These are phyloP conservation scores for Sodiomyces alkalinus DNA, from an alignment of 2,329 filamentous ascomycete species.

Conservation along the genomic window DNA sequence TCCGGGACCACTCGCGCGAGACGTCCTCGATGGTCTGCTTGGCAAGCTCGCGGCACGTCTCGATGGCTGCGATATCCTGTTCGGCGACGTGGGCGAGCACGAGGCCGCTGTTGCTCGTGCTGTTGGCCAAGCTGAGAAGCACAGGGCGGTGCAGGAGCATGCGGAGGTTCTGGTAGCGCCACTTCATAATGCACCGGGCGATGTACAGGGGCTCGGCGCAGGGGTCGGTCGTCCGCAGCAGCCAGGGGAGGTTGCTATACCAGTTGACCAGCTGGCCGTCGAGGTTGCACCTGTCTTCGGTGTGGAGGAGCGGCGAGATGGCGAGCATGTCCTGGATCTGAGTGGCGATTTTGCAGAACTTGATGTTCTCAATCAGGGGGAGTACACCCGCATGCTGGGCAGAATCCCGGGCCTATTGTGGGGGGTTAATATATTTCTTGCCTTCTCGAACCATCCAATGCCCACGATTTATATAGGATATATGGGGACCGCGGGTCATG, in stretches of 20 bases:
- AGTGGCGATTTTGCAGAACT: constrained; percentile 67
- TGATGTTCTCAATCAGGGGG: constrained; percentile 60
- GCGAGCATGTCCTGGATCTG: constrained; percentile 64
- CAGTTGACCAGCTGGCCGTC: constrained; percentile 56
- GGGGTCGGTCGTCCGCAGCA: constrained; percentile 47
- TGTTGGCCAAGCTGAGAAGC: constrained; percentile 48
- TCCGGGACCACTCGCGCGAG: constrained; percentile 50
- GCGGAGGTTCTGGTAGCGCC: constrained; percentile 66
- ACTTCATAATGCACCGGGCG: constrained; percentile 62
- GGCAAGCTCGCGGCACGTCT: constrained; percentile 54
- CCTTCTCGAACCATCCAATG: too few relatives aligned
- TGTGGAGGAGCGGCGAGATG: constrained; percentile 50
- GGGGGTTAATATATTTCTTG: neutral
- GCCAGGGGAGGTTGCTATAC: constrained; percentile 55
- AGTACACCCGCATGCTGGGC: constrained; percentile 50
- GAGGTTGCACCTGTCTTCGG: constrained; percentile 48
- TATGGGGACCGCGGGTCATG: too few relatives aligned
- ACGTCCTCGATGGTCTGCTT: constrained; percentile 60
- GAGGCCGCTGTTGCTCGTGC: constrained; percentile 25
- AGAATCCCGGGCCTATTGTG: constrained; percentile 26
- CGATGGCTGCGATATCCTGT: constrained; percentile 53
- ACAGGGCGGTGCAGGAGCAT: constrained; percentile 63
- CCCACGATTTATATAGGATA: neutral
- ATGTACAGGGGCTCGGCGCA: constrained; percentile 57
- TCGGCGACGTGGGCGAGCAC: constrained; percentile 30